Base-by-base conservation (phyloP, 2,329 filamentous ascomycete genomes). In the Penicillium sp. region DNA sequence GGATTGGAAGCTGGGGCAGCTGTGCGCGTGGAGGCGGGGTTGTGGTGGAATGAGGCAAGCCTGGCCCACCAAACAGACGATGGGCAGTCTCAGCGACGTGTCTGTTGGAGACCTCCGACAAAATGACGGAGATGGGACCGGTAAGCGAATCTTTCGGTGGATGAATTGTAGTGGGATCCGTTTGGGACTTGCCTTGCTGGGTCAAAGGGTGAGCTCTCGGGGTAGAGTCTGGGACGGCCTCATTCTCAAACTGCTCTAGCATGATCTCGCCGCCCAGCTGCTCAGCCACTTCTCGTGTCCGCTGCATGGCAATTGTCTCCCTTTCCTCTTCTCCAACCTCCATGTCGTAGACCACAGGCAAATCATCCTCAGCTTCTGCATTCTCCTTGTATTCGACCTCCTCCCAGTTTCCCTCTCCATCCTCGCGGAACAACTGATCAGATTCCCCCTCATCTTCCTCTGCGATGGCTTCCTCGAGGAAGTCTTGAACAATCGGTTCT, bases 71-170 rank as follows among this genome's bases (percentile, higher is more conserved):
- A 69, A 96, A 93, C 1, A 85, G 81, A 42, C 80, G 82, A 62
- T 90, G 85, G 0, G 92, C 89, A 1, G 88, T 82, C 54, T 88
- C 82, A 31, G 81, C 80, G 29, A 97, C 79, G 69, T 99, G 94
- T 54, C 86, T 88, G 42, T 86, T 84, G 54, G 90, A 84, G 51
- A 85, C 84, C 53, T 87, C 79, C 14, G 81, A 80, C 2, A 97
- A 79, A 2, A 96, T 79, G 4, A 82, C 74, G 2, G 84, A 80
- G 18, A 96, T 86, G 0, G 92, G 92, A 3, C 82, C 77, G 8
- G 89, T 81, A 40, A 97, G 81, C 2, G 83, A 79, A n/a, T 81
- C 77, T 60, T 84, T 82, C 0, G 93, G 92, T 3, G 96, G 76
- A n/a, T 83, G 80, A 14, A 97, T 73, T 8, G 92, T 95, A 40